Conservation (phyloP, 345 rosid genomes). For the Clarkia xantiana region DNA sequence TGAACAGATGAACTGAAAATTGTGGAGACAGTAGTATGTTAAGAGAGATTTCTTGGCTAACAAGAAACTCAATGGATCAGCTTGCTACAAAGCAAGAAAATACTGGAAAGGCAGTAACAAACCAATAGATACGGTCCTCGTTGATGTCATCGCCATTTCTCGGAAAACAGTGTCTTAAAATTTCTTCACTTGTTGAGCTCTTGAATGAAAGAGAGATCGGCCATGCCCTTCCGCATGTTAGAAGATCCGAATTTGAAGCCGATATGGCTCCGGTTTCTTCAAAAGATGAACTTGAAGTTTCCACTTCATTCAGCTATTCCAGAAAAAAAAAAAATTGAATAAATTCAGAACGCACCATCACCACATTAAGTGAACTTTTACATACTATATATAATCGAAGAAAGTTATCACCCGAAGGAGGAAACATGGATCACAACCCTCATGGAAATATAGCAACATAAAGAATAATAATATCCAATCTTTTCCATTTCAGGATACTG, state of each 20-base stretch:
- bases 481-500: too few species aligned
- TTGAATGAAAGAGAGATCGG: slow-evolving; percentile 26
- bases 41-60: too few species aligned
- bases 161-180: slow-evolving; percentile 31
- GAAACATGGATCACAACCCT: too few species aligned
- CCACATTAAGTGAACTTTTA: neutral
- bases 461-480: neutral
- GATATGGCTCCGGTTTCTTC: slow-evolving; percentile 19
- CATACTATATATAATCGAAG: too few species aligned
- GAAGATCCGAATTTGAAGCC: slow-evolving; percentile 15
- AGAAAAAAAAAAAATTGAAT: neutral
- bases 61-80: too few species aligned
- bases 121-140: slow-evolving; percentile 62
- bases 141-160: slow-evolving; percentile 13
- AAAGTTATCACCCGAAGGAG: too few species aligned
- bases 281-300: slow-evolving; percentile 10
- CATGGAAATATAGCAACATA: too few species aligned
- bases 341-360: neutral
- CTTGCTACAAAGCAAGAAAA: neutral
- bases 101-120: slow-evolving; percentile 6
- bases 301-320: slow-evolving; percentile 31
- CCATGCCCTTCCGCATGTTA: slow-evolving; percentile 32
- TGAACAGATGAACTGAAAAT: slow-evolving; percentile 52
- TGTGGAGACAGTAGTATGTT: neutral
- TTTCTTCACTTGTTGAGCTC: slow-evolving; percentile 31